A percentile compares a stretch with the other conserved stretches of the same genome.
phyloP scores from a whole-genome alignment of 805 yeast species.

The Myxozyma mucilagina region DNA sequence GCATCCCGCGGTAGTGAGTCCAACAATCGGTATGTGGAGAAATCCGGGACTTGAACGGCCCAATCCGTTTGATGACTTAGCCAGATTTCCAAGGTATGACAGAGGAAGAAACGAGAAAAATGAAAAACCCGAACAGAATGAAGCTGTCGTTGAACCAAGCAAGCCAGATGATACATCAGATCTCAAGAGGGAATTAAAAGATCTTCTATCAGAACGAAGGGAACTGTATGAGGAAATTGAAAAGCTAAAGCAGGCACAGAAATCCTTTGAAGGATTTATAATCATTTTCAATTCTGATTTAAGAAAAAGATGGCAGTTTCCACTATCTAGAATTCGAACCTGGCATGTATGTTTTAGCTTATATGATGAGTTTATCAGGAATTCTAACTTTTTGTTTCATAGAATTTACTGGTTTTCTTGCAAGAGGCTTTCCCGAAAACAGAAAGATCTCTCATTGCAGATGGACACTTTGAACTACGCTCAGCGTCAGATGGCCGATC shows the following conservation, averaged over 20 bases:
- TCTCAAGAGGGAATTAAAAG: not conserved
- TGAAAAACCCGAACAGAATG: not conserved
- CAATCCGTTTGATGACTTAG: no score
- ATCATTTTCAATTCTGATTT: conserved; percentile 1
- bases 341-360: conserved; percentile 13
- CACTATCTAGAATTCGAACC: conserved; percentile 9
- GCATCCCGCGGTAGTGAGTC: no score
- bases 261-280: not conserved
- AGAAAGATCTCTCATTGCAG: not conserved
- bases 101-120: not conserved
- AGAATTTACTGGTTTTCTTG: not conserved
- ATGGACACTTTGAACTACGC: conserved; percentile 18
- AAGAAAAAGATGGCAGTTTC: conserved; percentile 23
- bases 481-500: conserved; percentile 4
- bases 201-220: conserved; percentile 14
- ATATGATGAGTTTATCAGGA: not conserved
- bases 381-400: not conserved
- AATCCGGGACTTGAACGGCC: no score
- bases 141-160: not conserved
- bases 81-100: no score
- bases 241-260: not conserved
- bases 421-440: conserved; percentile 6
- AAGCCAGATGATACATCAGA: not conserved
- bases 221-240: conserved; percentile 1
- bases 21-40: no score